phyloP scores from a whole-genome alignment of 768 basidiomycete genomes.

The Psilocybe subaeruginosa region DNA sequence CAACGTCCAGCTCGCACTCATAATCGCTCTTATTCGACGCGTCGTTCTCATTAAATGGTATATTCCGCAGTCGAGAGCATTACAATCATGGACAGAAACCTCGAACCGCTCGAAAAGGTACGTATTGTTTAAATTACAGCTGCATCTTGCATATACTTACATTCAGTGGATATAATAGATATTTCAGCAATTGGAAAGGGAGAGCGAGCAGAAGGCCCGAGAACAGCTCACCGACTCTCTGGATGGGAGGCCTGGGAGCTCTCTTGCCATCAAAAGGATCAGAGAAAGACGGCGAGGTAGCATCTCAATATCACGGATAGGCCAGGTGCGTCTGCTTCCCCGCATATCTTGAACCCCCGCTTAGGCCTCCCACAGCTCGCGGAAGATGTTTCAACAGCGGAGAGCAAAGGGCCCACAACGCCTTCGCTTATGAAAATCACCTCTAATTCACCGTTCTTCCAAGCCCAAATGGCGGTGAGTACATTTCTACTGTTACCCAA shows the following conservation, averaged over 20 bases:
- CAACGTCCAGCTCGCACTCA: background rate
- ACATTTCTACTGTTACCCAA: background rate
- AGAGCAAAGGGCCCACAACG: constrained; percentile 28
- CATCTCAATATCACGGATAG: constrained; percentile 63
- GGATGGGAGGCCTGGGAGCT: constrained; percentile 14
- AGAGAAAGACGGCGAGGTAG: constrained; percentile 49
- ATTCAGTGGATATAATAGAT: constrained; percentile 39
- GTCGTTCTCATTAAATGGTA: background rate
- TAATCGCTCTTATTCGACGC: background rate
- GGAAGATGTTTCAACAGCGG: constrained; percentile 22
- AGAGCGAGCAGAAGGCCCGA: constrained; percentile 52
- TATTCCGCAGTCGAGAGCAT: background rate
- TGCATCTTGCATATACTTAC: background rate
- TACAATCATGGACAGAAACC: constrained; percentile 23
- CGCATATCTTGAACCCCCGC: constrained; percentile 8
- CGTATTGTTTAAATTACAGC: background rate
- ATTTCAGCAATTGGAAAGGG: constrained; percentile 60
- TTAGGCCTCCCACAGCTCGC: constrained; percentile 17
- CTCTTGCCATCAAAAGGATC: constrained; percentile 27
- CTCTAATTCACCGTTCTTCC: constrained; percentile 50
- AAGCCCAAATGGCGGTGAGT: constrained; percentile 45
- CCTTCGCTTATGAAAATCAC: constrained; percentile 42
- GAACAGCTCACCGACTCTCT: constrained; percentile 28
- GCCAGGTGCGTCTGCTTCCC: constrained; percentile 44
- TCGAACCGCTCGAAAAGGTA: constrained; percentile 36